phyloP scores from a whole-genome alignment of 306 rosid genomes.

The Casuarina glauca region DNA sequence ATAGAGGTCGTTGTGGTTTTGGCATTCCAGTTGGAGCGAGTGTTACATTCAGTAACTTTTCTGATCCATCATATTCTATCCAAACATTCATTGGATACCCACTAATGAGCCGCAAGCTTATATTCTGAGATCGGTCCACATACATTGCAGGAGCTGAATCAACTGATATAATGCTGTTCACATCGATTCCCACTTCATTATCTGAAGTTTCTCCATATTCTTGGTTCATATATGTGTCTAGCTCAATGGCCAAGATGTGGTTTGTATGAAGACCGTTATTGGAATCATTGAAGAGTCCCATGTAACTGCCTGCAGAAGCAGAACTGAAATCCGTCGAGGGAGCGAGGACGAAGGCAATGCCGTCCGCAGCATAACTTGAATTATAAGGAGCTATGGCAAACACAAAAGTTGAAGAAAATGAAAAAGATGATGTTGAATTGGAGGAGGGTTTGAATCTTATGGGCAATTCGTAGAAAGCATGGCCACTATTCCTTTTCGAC shows the following conservation, averaged over 20 bases:
- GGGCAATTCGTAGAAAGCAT: too few relatives aligned
- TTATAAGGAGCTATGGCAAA: background rate
- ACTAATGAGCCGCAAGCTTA: slow-evolving; percentile 22
- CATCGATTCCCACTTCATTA: slow-evolving; percentile 39
- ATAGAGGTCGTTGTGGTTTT: slow-evolving; percentile 27
- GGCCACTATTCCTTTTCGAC: too few relatives aligned
- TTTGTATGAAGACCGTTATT: slow-evolving; percentile 4
- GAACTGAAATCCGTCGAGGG: slow-evolving; percentile 25
- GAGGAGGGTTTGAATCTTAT: too few relatives aligned
- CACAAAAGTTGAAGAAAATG: background rate
- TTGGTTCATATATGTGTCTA: background rate
- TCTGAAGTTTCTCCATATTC: background rate
- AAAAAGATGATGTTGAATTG: background rate
- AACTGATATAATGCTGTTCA: slow-evolving; percentile 23
- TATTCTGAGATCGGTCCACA: background rate
- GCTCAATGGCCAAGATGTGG: slow-evolving; percentile 39
- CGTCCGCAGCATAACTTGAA: slow-evolving; percentile 1
- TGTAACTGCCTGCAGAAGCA: background rate
- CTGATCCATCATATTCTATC: background rate
- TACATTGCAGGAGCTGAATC: slow-evolving; percentile 16
- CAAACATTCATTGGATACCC: slow-evolving; percentile 28
- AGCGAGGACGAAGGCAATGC: slow-evolving; percentile 32
- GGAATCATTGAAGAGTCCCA: background rate
- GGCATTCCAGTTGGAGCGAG: slow-evolving; percentile 15
- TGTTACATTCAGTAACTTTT: slow-evolving; percentile 16